phyloP scores from a whole-genome alignment of 192 early-diverging fungal species.

The Jimgerdemannia flammicorona region DNA sequence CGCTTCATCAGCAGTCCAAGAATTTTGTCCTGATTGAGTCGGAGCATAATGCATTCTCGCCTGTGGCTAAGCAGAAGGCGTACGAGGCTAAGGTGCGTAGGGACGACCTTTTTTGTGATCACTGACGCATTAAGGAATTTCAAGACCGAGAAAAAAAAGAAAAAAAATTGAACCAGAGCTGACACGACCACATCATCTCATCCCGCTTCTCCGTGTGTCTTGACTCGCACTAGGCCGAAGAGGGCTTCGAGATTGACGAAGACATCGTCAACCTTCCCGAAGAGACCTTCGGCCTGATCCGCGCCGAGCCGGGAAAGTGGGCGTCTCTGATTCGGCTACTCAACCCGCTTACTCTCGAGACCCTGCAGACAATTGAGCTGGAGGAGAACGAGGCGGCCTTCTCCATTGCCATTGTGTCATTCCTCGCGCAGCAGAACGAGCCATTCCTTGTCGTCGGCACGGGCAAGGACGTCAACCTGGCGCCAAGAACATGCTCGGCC shows the following conservation, averaged over 20 bases:
- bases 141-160: not conserved
- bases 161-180: not conserved
- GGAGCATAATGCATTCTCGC: constrained; percentile 75
- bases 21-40: constrained; percentile 89
- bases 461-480: constrained; percentile 60
- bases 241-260: constrained; percentile 50
- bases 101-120: not conserved
- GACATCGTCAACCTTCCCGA: constrained; percentile 57
- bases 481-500: constrained; percentile 63
- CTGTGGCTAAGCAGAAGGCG: constrained; percentile 54
- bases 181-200: not conserved
- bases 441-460: constrained; percentile 83
- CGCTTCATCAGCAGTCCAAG: constrained; percentile 65
- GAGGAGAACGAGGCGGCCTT: constrained; percentile 85
- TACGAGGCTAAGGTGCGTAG: constrained; percentile 45
- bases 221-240: constrained; percentile 22
- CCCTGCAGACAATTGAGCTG: constrained; percentile 67
- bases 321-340: constrained; percentile 82
- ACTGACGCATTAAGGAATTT: not conserved
- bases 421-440: constrained; percentile 51
- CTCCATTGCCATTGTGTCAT: constrained; percentile 61
- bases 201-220: not conserved
- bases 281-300: constrained; percentile 78
- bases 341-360: constrained; percentile 73
- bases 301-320: constrained; percentile 73